Percentiles rank a stretch among this genome's conserved stretches.
Conservation (phyloP, 2,329 filamentous ascomycete species). For the Trichophyton equinum region DNA sequence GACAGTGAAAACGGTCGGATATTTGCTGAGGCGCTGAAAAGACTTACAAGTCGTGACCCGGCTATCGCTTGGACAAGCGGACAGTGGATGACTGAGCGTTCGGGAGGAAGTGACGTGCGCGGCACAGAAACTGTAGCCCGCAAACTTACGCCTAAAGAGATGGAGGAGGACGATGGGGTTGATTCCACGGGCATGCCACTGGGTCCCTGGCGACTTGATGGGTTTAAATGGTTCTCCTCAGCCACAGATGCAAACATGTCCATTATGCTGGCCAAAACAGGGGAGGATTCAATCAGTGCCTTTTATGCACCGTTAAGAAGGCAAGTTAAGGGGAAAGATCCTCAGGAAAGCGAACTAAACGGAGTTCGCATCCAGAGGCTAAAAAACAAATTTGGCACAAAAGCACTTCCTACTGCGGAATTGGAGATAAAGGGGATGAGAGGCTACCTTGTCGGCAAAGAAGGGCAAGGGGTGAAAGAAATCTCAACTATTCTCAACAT, state of each 20-base stretch:
- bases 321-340: slow-evolving; percentile 12
- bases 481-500: slow-evolving; percentile 58
- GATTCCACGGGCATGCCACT: slow-evolving; percentile 29
- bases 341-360: slow-evolving; percentile 40
- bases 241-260: slow-evolving; percentile 54
- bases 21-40: slow-evolving; percentile 15
- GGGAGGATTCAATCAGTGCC: slow-evolving; percentile 39
- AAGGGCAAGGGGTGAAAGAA: slow-evolving; percentile 55
- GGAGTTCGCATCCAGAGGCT: slow-evolving; percentile 55
- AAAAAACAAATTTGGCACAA: slow-evolving; percentile 62
- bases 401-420: slow-evolving; percentile 58
- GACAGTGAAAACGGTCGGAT: slow-evolving; percentile 14
- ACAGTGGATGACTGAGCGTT: slow-evolving; percentile 66
- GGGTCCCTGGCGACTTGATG: slow-evolving; percentile 48
- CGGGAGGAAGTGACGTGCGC: slow-evolving; percentile 57
- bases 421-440: slow-evolving; percentile 53
- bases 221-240: slow-evolving; percentile 58
- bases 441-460: slow-evolving; percentile 52
- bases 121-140: slow-evolving; percentile 52
- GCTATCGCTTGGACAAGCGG: slow-evolving; percentile 50
- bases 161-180: slow-evolving; percentile 16
- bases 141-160: slow-evolving; percentile 20
- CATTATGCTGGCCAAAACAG: slow-evolving; percentile 49
- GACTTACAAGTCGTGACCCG: slow-evolving; percentile 42
- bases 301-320: slow-evolving; percentile 54